A percentile compares a stretch with the other conserved stretches of the same genome.
Conservation (phyloP, 495 filamentous ascomycete species). For the Talaromyces thailandensis region DNA sequence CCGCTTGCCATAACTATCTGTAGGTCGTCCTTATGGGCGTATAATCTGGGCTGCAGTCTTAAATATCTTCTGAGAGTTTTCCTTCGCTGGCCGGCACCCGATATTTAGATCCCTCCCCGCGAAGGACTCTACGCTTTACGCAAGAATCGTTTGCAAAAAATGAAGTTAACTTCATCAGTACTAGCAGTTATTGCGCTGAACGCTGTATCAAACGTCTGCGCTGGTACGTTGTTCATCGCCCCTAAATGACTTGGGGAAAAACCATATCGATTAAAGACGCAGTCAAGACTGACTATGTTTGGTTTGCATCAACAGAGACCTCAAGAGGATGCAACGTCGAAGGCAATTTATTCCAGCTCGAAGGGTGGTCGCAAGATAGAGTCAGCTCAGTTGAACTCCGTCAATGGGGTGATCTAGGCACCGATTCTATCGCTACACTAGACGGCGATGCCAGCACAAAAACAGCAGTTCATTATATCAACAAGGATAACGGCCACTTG, state of each 20-base stretch:
- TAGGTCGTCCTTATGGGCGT: neutral
- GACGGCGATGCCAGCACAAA: neutral
- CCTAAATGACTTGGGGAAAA: neutral
- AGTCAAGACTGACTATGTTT: neutral
- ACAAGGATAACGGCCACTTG: neutral
- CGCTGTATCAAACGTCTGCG: neutral
- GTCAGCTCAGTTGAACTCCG: neutral
- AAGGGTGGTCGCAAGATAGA: neutral
- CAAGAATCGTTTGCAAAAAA: neutral
- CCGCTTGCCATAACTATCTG: neutral
- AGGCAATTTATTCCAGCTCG: neutral
- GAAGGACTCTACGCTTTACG: too few relatives aligned
- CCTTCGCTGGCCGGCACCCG: too few relatives aligned
- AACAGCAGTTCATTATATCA: neutral
- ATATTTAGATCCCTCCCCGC: too few relatives aligned
- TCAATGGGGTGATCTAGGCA: neutral
- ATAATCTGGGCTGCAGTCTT: neutral
- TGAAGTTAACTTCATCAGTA: neutral
- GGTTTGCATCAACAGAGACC: neutral
- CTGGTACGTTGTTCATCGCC: neutral
- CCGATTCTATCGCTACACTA: neutral
- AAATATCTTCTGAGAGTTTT: too few relatives aligned
- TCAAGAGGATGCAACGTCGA: neutral
- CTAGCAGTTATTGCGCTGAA: neutral
- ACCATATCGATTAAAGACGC: neutral